Conservation (phyloP, 148 eudicot genomes). For the Silene uniflora region DNA sequence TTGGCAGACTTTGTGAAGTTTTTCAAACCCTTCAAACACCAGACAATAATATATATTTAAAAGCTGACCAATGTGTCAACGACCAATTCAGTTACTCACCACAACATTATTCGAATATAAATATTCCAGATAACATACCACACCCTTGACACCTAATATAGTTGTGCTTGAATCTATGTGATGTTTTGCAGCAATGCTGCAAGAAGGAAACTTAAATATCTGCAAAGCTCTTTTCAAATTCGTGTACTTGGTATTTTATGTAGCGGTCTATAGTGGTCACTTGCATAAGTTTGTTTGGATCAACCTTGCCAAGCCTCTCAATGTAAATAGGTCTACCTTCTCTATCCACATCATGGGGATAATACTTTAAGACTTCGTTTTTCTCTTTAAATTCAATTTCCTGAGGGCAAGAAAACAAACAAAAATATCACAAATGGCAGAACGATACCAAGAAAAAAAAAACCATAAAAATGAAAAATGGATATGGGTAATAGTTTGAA, state of each 20-base stretch:
- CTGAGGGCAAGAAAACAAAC: slow-evolving; percentile 32
- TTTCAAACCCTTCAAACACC: slow-evolving; percentile 55
- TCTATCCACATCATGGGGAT: slow-evolving; percentile 93
- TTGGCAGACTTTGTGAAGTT: slow-evolving; percentile 78
- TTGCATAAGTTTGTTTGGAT: slow-evolving; percentile 83
- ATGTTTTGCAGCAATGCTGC: slow-evolving; percentile 77
- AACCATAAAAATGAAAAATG: slow-evolving; percentile 11
- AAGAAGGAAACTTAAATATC: slow-evolving; percentile 86
- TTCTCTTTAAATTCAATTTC: slow-evolving; percentile 79
- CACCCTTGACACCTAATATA: slow-evolving; percentile 92
- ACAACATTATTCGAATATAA: background rate
- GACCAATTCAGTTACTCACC: background rate
- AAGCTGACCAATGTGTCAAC: background rate
- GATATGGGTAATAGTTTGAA: background rate
- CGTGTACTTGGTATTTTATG: slow-evolving; percentile 74
- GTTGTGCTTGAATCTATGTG: slow-evolving; percentile 94
- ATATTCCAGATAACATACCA: slow-evolving; percentile 49
- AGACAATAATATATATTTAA: background rate
- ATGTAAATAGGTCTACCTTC: slow-evolving; percentile 90
- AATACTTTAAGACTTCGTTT: slow-evolving; percentile 75
- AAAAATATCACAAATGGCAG: background rate
- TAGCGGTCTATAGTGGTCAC: slow-evolving; percentile 88
- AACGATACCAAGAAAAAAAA: background rate
- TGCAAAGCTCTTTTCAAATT: slow-evolving; percentile 79
- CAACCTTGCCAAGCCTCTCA: slow-evolving; percentile 85